Evolutionary conservation across 2,329 filamentous ascomycete genomes (phyloP).

Genomic region (Endothia cerciana): DNA sequence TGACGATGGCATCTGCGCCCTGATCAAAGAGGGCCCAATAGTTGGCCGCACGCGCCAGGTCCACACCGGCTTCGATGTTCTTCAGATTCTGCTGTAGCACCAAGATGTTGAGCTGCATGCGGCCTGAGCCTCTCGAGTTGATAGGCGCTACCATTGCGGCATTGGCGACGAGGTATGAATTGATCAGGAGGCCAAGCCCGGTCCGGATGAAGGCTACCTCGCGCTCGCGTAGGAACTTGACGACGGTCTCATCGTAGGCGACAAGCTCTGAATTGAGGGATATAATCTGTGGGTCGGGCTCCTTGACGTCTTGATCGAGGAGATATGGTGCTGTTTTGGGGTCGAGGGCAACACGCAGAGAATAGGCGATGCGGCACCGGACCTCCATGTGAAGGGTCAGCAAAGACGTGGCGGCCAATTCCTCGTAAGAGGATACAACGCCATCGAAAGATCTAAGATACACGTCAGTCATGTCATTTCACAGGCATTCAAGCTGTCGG

Average conservation of each 20-base stretch:
- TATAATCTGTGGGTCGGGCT: conserved; percentile 81
- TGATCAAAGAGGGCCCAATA: conserved; percentile 72
- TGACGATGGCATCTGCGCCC: conserved; percentile 68
- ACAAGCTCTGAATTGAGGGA: conserved; percentile 82
- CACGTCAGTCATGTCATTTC: conserved; percentile 9
- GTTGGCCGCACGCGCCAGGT: conserved; percentile 63
- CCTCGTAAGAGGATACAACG: conserved; percentile 80
- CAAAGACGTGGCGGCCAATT: conserved; percentile 77
- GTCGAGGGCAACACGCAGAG: conserved; percentile 67
- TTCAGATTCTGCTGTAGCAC: conserved; percentile 97
- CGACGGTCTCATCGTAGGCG: conserved; percentile 83
- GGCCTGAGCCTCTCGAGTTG: conserved; percentile 80
- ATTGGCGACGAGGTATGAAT: conserved; percentile 76
- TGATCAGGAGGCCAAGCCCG: conserved; percentile 78
- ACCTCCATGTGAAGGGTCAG: conserved; percentile 88
- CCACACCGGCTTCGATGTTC: conserved; percentile 77
- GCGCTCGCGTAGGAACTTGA: conserved; percentile 69
- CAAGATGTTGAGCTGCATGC: conserved; percentile 91
- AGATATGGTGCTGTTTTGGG: conserved; percentile 64
- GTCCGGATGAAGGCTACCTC: conserved; percentile 77
- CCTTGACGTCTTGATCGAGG: conserved; percentile 72
- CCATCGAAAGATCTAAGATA: conserved; percentile 74
- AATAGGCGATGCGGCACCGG: conserved; percentile 81
- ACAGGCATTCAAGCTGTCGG: too few species aligned
- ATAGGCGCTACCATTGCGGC: conserved; percentile 75